Base-by-base conservation (phyloP, 2,329 filamentous ascomycete genomes). In the Cercospora berteroae region DNA sequence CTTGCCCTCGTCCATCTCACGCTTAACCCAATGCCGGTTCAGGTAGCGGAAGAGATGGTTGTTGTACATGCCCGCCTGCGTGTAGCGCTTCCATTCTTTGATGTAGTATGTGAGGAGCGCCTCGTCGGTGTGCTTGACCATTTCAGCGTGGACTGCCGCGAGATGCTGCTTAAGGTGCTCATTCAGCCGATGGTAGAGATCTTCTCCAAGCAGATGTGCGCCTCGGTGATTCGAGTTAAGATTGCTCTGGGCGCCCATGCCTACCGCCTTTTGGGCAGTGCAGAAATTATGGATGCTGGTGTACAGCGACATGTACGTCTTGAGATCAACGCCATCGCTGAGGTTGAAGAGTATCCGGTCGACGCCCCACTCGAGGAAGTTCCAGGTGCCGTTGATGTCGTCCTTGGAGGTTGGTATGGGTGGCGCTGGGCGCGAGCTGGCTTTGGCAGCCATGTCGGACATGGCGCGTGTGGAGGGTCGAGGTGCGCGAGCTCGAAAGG, bases 281-380 rank as follows among this genome's bases (percentile, higher is more conserved):
- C 95, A 99, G 81, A 99, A 99, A 83, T 99, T 97, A 83, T 99
- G 95, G 60, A 99, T 95, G 69, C 94, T 93, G 63, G 94, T 97
- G 82, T 98, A 98, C 68, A 97, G 89, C 65, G 92, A 93, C 94
- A 98, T 97, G 81, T 98, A 98, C 85, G 92, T 94, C 74, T 90
- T 88, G 89, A 98, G 93, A 77, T 97, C 94, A 81, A 99, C 91
- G 69, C 95, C 95, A 72, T 93, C 90, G 76, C 94, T 91, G 29
- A 98, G 85, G 77, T 96, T 91, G 74, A 88, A 88, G 94, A 99
- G 98, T 77, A 99, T 96, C 78, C 90, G 92, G 72, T 93, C 89
- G 73, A 99, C 93, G 71, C 94, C 94, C 69, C 86, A 85, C 80
- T 97, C 90, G 62, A 99, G 85, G 80, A 96, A 98, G 67, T 85